These are phyloP conservation scores for Zasmidium cellare DNA, from an alignment of 2,329 filamentous ascomycete species.

Conservation along the genomic window DNA sequence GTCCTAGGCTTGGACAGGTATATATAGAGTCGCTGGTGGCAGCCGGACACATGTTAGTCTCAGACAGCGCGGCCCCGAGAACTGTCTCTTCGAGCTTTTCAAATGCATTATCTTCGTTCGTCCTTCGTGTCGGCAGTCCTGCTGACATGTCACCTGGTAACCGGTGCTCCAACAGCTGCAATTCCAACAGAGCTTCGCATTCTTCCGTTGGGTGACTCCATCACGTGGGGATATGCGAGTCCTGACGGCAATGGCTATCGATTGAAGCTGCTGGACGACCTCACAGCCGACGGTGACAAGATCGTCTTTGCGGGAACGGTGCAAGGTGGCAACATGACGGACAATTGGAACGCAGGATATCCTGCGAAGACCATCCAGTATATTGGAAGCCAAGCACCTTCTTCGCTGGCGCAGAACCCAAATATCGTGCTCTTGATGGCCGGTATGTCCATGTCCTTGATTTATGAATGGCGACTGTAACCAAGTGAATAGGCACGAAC, in stretches of 20 bases:
- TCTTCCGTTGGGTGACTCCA: conserved; percentile 1
- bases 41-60: too few relatives aligned
- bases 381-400: background rate
- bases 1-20: too few relatives aligned
- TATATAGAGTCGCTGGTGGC: too few relatives aligned
- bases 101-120: too few relatives aligned
- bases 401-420: background rate
- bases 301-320: background rate
- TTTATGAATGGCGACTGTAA: too few relatives aligned
- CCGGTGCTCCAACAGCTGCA: too few relatives aligned
- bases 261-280: background rate
- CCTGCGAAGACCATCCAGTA: background rate
- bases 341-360: background rate
- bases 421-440: background rate
- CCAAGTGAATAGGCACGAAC: background rate
- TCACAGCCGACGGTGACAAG: background rate
- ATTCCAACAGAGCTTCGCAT: conserved; percentile 1
- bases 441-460: background rate
- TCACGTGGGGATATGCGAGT: background rate
- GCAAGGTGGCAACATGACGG: background rate
- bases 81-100: too few relatives aligned
- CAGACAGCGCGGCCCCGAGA: too few relatives aligned
- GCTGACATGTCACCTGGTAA: too few relatives aligned
- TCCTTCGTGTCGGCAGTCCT: too few relatives aligned
- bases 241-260: conserved; percentile 2